A percentile compares a stretch with the other conserved stretches of the same genome.
These are phyloP conservation scores for Apophysomyces elegans DNA, from an alignment of 371 early-diverging fungal species.

Conservation along the genomic window DNA sequence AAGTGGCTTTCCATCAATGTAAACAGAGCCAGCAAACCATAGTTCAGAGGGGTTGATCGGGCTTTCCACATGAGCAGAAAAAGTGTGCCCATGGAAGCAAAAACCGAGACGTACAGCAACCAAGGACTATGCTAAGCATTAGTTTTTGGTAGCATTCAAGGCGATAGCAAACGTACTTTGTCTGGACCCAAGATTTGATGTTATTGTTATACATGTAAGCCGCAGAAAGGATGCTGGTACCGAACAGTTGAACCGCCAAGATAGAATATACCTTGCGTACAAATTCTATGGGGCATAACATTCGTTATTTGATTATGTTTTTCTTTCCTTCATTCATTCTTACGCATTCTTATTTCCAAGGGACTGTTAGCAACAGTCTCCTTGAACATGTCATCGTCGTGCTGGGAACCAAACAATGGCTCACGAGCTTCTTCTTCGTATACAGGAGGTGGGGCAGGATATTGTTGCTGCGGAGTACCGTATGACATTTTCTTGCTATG, in stretches of 20 bases:
- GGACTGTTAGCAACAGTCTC: constrained; percentile 62
- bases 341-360: constrained; percentile 60
- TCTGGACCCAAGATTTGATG: constrained; percentile 57
- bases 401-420: constrained; percentile 33
- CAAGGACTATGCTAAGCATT: constrained; percentile 33
- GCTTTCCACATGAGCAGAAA: constrained; percentile 67
- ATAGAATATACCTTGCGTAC: constrained; percentile 84
- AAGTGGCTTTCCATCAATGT: constrained; percentile 71
- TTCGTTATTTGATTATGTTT: neutral
- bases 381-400: constrained; percentile 64
- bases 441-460: constrained; percentile 51
- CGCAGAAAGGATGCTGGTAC: constrained; percentile 61
- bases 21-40: constrained; percentile 62
- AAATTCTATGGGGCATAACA: constrained; percentile 53
- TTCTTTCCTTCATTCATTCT: constrained; percentile 1
- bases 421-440: constrained; percentile 48
- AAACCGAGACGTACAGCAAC: constrained; percentile 44
- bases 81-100: constrained; percentile 55
- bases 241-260: constrained; percentile 65
- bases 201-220: constrained; percentile 62
- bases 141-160: neutral
- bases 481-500: constrained; percentile 17
- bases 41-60: constrained; percentile 69
- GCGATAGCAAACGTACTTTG: constrained; percentile 44
- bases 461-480: constrained; percentile 25